phyloP scores from a whole-genome alignment of 2,329 filamentous ascomycete genomes.

The Fusarium camptoceras region DNA sequence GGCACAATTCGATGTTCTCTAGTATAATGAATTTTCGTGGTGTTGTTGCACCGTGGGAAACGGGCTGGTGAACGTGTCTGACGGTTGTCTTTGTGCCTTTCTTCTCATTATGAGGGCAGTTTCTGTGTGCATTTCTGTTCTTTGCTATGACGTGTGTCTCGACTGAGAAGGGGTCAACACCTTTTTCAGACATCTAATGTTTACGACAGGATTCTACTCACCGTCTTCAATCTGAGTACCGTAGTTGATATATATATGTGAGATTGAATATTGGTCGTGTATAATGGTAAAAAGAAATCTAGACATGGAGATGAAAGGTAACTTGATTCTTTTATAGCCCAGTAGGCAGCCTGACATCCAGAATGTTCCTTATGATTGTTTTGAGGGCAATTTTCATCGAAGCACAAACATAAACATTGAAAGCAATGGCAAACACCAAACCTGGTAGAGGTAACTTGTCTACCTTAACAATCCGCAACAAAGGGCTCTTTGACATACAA shows the following conservation, averaged over 20 bases:
- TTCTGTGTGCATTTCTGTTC: neutral
- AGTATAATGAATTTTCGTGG: neutral
- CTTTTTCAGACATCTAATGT: too few relatives aligned
- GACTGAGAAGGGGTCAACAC: too few relatives aligned
- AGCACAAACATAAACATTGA: neutral
- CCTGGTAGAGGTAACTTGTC: neutral
- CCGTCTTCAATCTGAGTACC: neutral
- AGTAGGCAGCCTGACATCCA: neutral
- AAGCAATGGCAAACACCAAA: neutral
- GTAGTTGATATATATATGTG: neutral
- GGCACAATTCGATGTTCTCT: rapidly evolving
- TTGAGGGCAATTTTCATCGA: neutral
- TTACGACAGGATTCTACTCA: neutral
- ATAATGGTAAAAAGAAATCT: rapidly evolving
- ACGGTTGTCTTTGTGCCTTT: neutral
- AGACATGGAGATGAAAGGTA: rapidly evolving
- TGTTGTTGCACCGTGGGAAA: neutral
- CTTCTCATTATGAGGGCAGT: rapidly evolving
- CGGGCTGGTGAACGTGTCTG: neutral
- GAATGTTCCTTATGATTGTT: neutral
- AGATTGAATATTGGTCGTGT: rapidly evolving
- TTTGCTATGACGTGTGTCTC: neutral
- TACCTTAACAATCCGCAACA: neutral
- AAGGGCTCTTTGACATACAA: neutral
- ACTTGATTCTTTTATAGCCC: neutral